Conservation (phyloP, 2,329 filamentous ascomycete species). For the Fusarium dimerum region DNA sequence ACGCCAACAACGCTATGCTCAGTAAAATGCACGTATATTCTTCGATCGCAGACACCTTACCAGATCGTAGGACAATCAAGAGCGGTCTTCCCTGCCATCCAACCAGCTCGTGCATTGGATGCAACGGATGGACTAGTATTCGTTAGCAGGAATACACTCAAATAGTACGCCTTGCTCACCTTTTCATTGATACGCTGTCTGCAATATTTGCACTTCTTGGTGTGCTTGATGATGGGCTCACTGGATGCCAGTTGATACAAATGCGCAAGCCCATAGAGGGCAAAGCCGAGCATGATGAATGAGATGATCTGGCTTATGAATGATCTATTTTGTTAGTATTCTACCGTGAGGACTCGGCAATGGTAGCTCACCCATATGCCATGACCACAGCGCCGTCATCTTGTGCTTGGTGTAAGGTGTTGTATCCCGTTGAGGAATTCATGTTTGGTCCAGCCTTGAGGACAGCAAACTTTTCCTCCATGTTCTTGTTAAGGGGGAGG, state of each 20-base stretch:
- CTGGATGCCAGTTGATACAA: conserved; percentile 61
- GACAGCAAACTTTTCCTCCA: conserved; percentile 74
- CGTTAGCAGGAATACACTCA: conserved; percentile 7
- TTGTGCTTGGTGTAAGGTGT: conserved; percentile 68
- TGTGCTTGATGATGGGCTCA: conserved; percentile 71
- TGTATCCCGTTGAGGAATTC: conserved; percentile 58
- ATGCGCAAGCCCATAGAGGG: conserved; percentile 64
- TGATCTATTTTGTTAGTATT: conserved; percentile 36
- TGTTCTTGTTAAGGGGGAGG: conserved; percentile 68
- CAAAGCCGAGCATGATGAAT: conserved; percentile 65
- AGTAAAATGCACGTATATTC: neutral
- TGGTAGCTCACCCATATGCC: conserved; percentile 63
- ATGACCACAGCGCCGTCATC: conserved; percentile 72
- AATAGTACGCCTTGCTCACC: conserved; percentile 39
- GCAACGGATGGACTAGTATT: conserved; percentile 43
- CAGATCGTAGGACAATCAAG: neutral
- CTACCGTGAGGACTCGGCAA: neutral
- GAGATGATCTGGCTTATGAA: conserved; percentile 67
- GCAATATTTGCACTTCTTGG: conserved; percentile 69
- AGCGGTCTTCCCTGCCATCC: conserved; percentile 48
- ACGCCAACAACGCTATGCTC: too few relatives aligned
- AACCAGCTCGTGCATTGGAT: conserved; percentile 54
- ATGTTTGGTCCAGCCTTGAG: conserved; percentile 59
- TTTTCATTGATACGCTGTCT: conserved; percentile 63
- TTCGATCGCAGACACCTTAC: neutral